Base-by-base conservation (phyloP, 2,329 filamentous ascomycete genomes). In the Colletotrichum tanaceti region DNA sequence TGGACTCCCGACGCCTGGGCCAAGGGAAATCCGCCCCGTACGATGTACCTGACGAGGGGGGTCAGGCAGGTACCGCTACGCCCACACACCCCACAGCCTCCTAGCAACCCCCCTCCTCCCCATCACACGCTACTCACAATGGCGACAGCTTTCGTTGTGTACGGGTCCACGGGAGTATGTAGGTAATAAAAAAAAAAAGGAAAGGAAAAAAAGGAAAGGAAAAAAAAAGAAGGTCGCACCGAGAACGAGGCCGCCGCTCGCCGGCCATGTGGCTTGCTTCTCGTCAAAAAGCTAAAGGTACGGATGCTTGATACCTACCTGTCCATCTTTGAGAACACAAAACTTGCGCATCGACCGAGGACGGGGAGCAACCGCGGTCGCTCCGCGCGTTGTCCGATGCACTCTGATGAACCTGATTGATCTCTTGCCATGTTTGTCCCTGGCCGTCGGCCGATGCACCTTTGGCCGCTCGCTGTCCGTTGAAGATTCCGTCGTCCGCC, bases 201-300 rank as follows among this genome's bases (percentile, higher is more conserved):
- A n/a, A n/a, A n/a, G n/a, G n/a, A n/a, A n/a, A n/a, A n/a, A n/a
- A n/a, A n/a, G n/a, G n/a, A n/a, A n/a, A n/a, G n/a, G n/a, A n/a
- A n/a, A n/a, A n/a, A 28, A 28, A 28, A 22, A 18, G 35, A 41
- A 53, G 38, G 18, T 58, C 53, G 53, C 54, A 58, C 43, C 60
- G 24, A 68, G 60, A 20, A 46, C 39, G 53, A 64, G 43, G 38
- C 24, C 44, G 28, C 44, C 35, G 18, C 35, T 39, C 18, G 39
- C 32, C 28, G 28, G 7, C 52, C 32, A 44, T 47, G n/a, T 60
- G 35, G 39, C 22, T 20, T 20, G 43, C 53, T 18, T 58, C 44
- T 44, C 24, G 53, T 68, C 60, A 66, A 43, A 66, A 66, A 50
- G 22, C 60, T 58, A 53, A 11, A 28, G 4, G 28, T 32, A 32